Evolutionary conservation across 2,329 filamentous ascomycete genomes (phyloP).

Genomic region (Fusarium domesticum): DNA sequence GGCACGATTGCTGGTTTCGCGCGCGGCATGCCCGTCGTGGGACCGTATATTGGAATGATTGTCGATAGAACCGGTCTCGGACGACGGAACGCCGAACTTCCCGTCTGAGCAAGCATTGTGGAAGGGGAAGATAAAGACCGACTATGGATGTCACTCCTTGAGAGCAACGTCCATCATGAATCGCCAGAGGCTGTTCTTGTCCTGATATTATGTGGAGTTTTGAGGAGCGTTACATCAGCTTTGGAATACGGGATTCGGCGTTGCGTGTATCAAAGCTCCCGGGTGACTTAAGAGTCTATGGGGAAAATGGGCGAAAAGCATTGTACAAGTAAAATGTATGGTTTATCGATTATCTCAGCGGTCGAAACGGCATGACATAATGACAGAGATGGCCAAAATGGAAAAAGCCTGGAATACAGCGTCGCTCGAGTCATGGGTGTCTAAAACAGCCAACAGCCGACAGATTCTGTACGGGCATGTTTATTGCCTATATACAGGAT

Average conservation of each 20-base stretch:
- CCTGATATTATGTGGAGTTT: slow-evolving; percentile 21
- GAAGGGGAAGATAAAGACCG: background rate
- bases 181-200: slow-evolving; percentile 6
- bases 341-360: no score
- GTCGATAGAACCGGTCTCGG: slow-evolving; percentile 70
- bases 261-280: slow-evolving; percentile 18
- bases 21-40: slow-evolving; percentile 77
- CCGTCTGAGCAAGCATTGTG: slow-evolving; percentile 54
- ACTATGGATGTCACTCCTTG: background rate
- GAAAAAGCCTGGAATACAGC: no score
- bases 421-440: slow-evolving; percentile 1
- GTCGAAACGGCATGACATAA: no score
- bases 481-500: slow-evolving; percentile 31
- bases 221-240: slow-evolving; percentile 16
- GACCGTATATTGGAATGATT: slow-evolving; percentile 74
- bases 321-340: slow-evolving; percentile 6
- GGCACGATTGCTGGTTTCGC: slow-evolving; percentile 88
- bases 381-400: no score
- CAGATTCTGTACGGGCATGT: slow-evolving; percentile 19
- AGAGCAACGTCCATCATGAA: background rate
- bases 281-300: slow-evolving; percentile 5
- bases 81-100: slow-evolving; percentile 71
- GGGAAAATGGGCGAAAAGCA: slow-evolving; percentile 10
- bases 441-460: slow-evolving; percentile 1
- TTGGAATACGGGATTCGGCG: slow-evolving; percentile 23